Percentiles rank a stretch among this genome's conserved stretches.
phyloP scores from a whole-genome alignment of 345 rosid species.

The Gossypium herbaceum region DNA sequence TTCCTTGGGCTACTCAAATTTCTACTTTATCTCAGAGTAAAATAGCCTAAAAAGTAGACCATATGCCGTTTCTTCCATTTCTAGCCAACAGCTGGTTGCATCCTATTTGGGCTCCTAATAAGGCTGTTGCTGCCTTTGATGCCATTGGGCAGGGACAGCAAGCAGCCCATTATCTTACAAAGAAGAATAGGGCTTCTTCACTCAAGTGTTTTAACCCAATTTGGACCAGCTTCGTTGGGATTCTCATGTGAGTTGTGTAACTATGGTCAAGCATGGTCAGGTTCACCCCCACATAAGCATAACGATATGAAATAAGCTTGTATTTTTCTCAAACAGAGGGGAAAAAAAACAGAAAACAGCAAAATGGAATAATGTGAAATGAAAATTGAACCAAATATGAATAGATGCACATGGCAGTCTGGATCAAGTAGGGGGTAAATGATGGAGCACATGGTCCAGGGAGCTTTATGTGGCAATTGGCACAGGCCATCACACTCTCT shows the following conservation, averaged over 20 bases:
- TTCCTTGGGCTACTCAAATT: background rate
- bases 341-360: too few relatives aligned
- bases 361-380: too few relatives aligned
- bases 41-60: constrained; percentile 10
- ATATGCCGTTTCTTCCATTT: constrained; percentile 22
- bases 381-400: too few relatives aligned
- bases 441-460: constrained; percentile 4
- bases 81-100: constrained; percentile 12
- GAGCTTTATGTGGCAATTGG: background rate
- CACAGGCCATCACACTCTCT: background rate
- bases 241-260: background rate
- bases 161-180: background rate
- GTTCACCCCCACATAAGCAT: background rate
- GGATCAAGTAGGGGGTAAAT: background rate
- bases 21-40: constrained; percentile 5
- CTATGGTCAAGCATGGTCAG: background rate
- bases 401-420: background rate
- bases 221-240: background rate
- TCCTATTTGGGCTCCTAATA: background rate
- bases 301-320: background rate
- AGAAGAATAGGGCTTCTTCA: background rate
- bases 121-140: background rate
- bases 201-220: background rate
- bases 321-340: background rate
- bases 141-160: background rate